A percentile compares a stretch with the other conserved stretches of the same genome.
phyloP scores from a whole-genome alignment of 306 rosid genomes.

The Crataegus laevigata region DNA sequence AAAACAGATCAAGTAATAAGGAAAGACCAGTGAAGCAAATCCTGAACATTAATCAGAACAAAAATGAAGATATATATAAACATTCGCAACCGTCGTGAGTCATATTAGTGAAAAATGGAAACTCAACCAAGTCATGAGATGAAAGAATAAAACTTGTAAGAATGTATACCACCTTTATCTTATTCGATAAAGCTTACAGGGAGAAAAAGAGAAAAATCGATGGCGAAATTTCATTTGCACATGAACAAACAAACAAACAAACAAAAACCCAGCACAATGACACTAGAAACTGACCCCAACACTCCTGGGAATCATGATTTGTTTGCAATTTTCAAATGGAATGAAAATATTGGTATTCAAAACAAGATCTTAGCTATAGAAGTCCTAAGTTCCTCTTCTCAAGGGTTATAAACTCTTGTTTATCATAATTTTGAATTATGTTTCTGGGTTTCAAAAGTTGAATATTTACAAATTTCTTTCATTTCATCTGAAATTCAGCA shows the following conservation, averaged over 20 bases:
- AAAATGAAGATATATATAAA: background rate
- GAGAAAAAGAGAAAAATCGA: background rate
- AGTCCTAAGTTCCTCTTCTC: background rate
- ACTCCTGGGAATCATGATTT: background rate
- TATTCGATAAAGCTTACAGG: background rate
- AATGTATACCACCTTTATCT: background rate
- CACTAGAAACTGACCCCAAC: background rate
- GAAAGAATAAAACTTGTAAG: background rate
- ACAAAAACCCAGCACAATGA: background rate
- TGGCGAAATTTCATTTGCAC: background rate
- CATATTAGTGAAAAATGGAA: background rate
- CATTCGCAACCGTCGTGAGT: background rate
- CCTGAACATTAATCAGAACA: background rate
- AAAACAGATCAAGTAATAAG: background rate
- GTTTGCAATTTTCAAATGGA: background rate
- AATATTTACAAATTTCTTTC: background rate
- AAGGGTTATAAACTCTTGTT: background rate
- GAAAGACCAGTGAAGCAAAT: background rate
- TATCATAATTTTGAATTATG: background rate
- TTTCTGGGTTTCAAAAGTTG: background rate
- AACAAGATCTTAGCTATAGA: background rate
- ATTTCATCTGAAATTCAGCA: background rate
- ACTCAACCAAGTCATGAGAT: background rate
- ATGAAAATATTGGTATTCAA: background rate
- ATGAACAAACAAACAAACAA: background rate